Evolutionary conservation across 1,284 basidiomycete species (phyloP).

Genomic region (Schizophyllum commune): DNA sequence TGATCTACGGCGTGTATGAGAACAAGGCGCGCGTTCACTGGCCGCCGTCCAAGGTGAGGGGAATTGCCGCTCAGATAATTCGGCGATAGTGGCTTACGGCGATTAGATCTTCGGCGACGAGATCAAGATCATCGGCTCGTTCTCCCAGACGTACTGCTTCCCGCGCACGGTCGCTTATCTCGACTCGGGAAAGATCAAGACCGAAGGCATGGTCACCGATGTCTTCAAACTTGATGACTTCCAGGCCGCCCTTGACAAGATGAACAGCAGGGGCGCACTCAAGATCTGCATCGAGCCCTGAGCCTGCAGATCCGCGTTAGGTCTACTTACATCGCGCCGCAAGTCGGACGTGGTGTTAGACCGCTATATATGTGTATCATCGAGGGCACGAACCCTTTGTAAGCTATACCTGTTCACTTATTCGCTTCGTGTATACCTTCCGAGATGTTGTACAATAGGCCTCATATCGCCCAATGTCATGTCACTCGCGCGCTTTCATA

Average conservation of each 20-base stretch:
- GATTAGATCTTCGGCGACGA: conserved; percentile 10
- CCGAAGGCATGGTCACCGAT: conserved; percentile 82
- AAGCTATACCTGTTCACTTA: too few species aligned
- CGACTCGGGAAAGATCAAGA: conserved; percentile 74
- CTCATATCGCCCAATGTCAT: too few species aligned
- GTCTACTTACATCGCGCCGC: too few species aligned
- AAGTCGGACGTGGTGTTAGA: too few species aligned
- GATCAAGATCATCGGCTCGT: conserved; percentile 76
- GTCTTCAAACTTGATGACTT: conserved; percentile 71
- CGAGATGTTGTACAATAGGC: too few species aligned
- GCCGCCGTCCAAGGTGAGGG: conserved; percentile 53
- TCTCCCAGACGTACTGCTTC: conserved; percentile 82
- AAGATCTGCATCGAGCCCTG: conserved; percentile 56
- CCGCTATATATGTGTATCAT: too few species aligned
- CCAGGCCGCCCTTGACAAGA: conserved; percentile 77
- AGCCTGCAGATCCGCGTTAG: neutral
- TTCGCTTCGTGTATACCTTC: too few species aligned
- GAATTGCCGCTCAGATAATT: neutral
- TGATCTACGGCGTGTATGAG: conserved; percentile 69
- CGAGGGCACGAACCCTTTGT: too few species aligned
- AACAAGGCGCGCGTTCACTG: conserved; percentile 74
- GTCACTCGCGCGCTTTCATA: too few species aligned
- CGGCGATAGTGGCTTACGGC: neutral
- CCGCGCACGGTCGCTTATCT: conserved; percentile 84
- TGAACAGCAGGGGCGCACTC: conserved; percentile 64